Evolutionary conservation across 371 early-diverging fungal species (phyloP), one percentile per base, ranked within the genome.

Genomic region (Mucor velutinosus): DNA sequence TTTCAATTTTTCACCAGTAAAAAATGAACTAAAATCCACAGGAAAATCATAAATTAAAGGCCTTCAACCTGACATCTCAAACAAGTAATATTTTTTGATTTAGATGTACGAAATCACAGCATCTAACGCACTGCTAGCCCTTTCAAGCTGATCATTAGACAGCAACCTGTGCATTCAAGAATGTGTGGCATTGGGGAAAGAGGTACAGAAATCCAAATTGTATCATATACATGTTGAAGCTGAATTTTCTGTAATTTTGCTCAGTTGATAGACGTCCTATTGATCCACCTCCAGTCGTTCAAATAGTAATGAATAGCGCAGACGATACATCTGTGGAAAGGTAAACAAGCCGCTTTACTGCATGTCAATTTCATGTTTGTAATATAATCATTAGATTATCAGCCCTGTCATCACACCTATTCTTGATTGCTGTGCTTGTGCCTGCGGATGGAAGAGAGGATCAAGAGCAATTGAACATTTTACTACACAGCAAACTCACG

Each of bases 161-260:
- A 86, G 55, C 82, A 84, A 57, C 86, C 86, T 27, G 74, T 77
- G 23, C 84, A 77, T 45, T 84, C 84, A 10, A 70, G 84, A 21
- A 79, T 80, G 74, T 84, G 86, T 59, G 83, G 83, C 58, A 70
- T 76, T 43, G 81, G 80, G 23, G 86, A 86, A 70, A 68, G 76
- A 79, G 83, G 81, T 76, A 72, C 17, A 56, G 12, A 27, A 30
- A 30, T 56, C 29, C 32, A 55, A 23, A 8, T 51, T 19, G 25
- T 35, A 19, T 27, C 12, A 19, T 23, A 10, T 19, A n/a, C 8
- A 57, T 41, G 19, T 33, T 39, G 35, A 39, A 23, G 14, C 57
- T 51, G 37, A 11, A 25, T 27, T 41, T 35, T 10, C n/a, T 30
- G 35, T 39, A 29, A 43, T 30, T 27, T 60, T 27, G 15, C 57